These are phyloP conservation scores for Exophiala mesophila DNA, from an alignment of 2,329 filamentous ascomycete genomes.

Conservation along the genomic window DNA sequence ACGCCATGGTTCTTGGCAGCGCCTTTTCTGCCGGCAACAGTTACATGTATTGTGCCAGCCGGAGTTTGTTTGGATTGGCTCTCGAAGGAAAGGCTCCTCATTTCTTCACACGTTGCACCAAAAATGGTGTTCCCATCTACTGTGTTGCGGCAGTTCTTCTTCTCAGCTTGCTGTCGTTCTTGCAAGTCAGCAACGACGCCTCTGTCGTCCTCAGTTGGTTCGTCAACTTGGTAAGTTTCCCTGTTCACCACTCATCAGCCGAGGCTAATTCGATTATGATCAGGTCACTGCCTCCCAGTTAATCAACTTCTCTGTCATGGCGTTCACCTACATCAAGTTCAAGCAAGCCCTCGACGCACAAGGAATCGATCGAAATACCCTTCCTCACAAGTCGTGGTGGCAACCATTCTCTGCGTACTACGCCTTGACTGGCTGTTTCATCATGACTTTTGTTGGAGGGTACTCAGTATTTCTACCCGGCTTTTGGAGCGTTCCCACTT, in stretches of 20 bases:
- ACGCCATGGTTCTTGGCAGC: constrained; percentile 65
- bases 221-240: constrained; percentile 51
- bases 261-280: not conserved
- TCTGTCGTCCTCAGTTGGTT: constrained; percentile 70
- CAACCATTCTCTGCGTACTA: constrained; percentile 71
- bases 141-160: constrained; percentile 62
- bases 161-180: constrained; percentile 66
- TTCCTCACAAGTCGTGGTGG: constrained; percentile 65
- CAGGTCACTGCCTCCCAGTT: constrained; percentile 67
- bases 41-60: constrained; percentile 63
- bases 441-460: constrained; percentile 71
- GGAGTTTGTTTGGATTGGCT: constrained; percentile 63
- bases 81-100: constrained; percentile 63
- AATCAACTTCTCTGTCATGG: constrained; percentile 67
- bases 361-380: constrained; percentile 58
- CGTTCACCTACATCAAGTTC: constrained; percentile 67
- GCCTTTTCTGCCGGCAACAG: constrained; percentile 67
- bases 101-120: constrained; percentile 59
- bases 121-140: constrained; percentile 66
- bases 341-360: constrained; percentile 64
- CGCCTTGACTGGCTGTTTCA: constrained; percentile 56
- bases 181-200: constrained; percentile 63
- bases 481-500: constrained; percentile 64
- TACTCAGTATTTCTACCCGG: constrained; percentile 70
- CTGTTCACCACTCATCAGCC: not conserved